Conservation (phyloP, 2,329 filamentous ascomycete genomes). For the Ophiostoma fasciatum region DNA sequence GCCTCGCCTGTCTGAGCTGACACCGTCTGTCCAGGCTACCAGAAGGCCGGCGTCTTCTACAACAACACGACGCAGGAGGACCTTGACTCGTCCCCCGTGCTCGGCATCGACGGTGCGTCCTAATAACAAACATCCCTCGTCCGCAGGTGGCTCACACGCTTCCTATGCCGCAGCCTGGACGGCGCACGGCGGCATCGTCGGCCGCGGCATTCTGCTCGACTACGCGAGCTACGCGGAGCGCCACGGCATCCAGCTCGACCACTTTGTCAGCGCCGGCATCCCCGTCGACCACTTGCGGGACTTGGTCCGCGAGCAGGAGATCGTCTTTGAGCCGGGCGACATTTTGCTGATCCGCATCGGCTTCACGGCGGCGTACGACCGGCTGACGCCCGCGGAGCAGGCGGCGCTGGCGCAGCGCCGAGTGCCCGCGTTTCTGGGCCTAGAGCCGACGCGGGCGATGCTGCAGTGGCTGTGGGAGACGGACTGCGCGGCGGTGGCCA, state of each 20-base stretch:
- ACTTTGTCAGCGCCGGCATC: constrained; percentile 12
- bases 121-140: not conserved
- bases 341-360: constrained; percentile 26
- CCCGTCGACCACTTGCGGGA: constrained; percentile 17
- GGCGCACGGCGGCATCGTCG: constrained; percentile 28
- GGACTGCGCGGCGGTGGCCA: constrained; percentile 29
- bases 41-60: constrained; percentile 9
- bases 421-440: constrained; percentile 19
- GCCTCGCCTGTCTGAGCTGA: too few relatives aligned
- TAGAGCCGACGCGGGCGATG: constrained; percentile 21
- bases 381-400: constrained; percentile 12
- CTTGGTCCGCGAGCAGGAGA: constrained; percentile 18
- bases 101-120: constrained; percentile 8
- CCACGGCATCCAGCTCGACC: constrained; percentile 6
- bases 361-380: constrained; percentile 18
- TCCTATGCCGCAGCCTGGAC: constrained; percentile 11
- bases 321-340: constrained; percentile 21
- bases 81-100: constrained; percentile 4
- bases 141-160: too few relatives aligned
- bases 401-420: constrained; percentile 18
- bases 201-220: constrained; percentile 33
- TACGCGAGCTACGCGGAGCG: constrained; percentile 13
- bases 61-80: constrained; percentile 4
- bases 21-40: too few relatives aligned
- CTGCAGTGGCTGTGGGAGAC: constrained; percentile 30